Conservation (phyloP, 345 rosid genomes). For the Populus ilicifolia region DNA sequence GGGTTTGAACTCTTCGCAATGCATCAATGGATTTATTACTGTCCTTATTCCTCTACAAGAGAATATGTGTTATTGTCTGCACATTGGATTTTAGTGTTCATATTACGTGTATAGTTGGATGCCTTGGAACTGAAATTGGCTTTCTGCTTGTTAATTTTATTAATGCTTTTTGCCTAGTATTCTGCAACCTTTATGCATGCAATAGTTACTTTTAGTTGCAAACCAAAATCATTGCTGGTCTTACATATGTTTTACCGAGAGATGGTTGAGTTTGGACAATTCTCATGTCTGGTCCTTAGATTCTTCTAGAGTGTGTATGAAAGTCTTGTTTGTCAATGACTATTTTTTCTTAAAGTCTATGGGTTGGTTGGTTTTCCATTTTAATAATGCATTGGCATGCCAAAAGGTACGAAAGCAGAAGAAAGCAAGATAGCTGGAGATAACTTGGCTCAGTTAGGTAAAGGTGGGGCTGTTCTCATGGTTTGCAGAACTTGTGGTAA, state of each 20-base stretch:
- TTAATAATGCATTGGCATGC: neutral
- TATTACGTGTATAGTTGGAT: neutral
- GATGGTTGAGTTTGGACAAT: neutral
- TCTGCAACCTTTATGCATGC: no score
- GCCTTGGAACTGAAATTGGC: neutral
- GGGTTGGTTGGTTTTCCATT: neutral
- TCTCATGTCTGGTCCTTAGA: neutral
- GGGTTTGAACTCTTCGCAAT: neutral
- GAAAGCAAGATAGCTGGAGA: constrained; percentile 58
- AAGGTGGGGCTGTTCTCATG: constrained; percentile 82
- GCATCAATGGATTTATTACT: neutral
- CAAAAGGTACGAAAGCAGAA: constrained; percentile 63
- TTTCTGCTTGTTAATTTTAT: neutral
- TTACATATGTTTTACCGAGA: neutral
- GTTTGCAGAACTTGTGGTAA: constrained; percentile 82
- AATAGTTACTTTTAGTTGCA: neutral
- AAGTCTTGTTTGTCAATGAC: neutral
- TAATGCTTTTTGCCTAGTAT: neutral
- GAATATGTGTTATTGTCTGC: neutral
- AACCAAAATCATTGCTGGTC: neutral
- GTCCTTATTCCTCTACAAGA: neutral
- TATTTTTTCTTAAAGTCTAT: neutral
- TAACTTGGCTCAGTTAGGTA: constrained; percentile 56
- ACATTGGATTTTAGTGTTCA: neutral
- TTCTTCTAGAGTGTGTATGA: neutral